These are phyloP conservation scores for Scenedesmus sp. DNA, from an alignment of 163 green algal genomes.

Conservation along the genomic window DNA sequence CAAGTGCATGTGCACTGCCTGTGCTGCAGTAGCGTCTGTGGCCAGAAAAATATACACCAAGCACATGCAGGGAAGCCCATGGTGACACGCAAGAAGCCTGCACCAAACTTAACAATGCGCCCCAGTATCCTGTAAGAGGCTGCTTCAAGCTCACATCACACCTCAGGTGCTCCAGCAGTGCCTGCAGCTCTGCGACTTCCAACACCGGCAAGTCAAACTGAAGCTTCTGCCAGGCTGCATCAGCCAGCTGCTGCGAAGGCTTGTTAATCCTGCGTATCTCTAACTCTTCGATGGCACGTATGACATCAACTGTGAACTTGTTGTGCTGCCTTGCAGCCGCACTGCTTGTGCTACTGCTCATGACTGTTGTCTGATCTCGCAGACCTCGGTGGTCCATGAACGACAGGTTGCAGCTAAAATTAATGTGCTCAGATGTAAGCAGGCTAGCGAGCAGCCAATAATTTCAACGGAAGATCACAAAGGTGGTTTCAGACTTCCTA, in stretches of 20 bases:
- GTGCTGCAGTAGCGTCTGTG: neutral
- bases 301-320: slow-evolving; percentile 36
- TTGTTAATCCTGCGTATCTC: neutral
- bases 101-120: too few relatives aligned
- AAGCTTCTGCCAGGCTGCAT: slow-evolving; percentile 48
- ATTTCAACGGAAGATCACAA: neutral
- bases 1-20: neutral
- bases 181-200: slow-evolving; percentile 42
- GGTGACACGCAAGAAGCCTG: too few relatives aligned
- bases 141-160: too few relatives aligned
- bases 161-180: slow-evolving; percentile 44
- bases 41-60: neutral
- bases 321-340: neutral
- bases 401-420: neutral
- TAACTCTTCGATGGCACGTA: slow-evolving; percentile 37
- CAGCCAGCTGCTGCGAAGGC: slow-evolving; percentile 27
- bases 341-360: neutral
- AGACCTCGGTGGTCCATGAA: neutral
- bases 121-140: too few relatives aligned
- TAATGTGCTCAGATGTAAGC: neutral
- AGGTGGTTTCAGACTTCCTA: neutral
- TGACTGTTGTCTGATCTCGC: neutral
- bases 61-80: neutral
- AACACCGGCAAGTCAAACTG: slow-evolving; percentile 56
- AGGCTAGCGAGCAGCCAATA: too few relatives aligned